These are phyloP conservation scores for Exophiala mesophila DNA, from an alignment of 2,329 filamentous ascomycete genomes.

Conservation along the genomic window DNA sequence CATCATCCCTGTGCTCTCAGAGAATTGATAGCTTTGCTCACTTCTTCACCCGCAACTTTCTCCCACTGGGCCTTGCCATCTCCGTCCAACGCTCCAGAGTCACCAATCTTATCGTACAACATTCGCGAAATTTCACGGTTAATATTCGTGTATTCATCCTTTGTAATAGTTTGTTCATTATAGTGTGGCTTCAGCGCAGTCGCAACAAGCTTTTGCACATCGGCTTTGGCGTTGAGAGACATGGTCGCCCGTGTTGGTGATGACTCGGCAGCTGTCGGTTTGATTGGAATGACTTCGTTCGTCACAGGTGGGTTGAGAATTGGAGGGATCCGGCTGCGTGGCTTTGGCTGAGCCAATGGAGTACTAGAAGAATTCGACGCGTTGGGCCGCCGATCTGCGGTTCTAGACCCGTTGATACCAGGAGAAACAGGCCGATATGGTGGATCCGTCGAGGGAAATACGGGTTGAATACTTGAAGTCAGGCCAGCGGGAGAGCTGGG, in stretches of 20 bases:
- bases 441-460: constrained; percentile 69
- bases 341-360: constrained; percentile 23
- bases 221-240: constrained; percentile 78
- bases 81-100: constrained; percentile 56
- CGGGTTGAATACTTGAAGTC: constrained; percentile 67
- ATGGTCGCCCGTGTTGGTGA: constrained; percentile 65
- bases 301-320: constrained; percentile 32
- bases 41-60: constrained; percentile 70
- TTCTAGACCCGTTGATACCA: constrained; percentile 13
- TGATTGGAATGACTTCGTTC: constrained; percentile 31
- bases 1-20: constrained; percentile 21
- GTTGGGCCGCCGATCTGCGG: constrained; percentile 6
- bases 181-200: constrained; percentile 77
- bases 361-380: constrained; percentile 9
- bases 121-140: constrained; percentile 84
- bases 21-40: constrained; percentile 57
- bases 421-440: constrained; percentile 52
- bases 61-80: constrained; percentile 67
- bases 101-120: constrained; percentile 67
- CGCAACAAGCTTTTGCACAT: constrained; percentile 83
- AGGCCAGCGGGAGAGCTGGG: constrained; percentile 64
- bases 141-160: constrained; percentile 87
- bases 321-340: constrained; percentile 20
- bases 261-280: constrained; percentile 52
- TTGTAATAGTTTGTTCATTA: constrained; percentile 70